A percentile compares a stretch with the other conserved stretches of the same genome.
These are phyloP conservation scores for Aspergillus taichungensis DNA, from an alignment of 495 filamentous ascomycete species.

Conservation along the genomic window DNA sequence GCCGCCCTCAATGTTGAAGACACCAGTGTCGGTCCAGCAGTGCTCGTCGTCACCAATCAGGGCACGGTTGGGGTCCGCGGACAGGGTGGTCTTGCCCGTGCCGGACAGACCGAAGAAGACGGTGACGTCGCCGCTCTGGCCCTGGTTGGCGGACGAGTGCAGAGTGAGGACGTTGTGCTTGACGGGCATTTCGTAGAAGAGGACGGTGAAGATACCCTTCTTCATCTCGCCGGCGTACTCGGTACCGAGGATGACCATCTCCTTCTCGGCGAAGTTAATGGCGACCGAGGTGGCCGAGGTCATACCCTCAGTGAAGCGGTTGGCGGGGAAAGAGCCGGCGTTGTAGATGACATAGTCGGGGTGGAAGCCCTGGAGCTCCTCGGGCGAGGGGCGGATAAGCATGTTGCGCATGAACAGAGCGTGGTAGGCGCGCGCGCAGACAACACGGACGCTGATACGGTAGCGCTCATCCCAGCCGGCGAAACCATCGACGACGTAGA, in stretches of 20 bases:
- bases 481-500: constrained; percentile 96
- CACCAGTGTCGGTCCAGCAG: constrained; percentile 93
- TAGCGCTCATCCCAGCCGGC: constrained; percentile 99
- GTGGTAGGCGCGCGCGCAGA: constrained; percentile 98
- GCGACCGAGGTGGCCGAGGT: constrained; percentile 85
- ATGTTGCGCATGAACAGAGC: constrained; percentile 99
- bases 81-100: constrained; percentile 97
- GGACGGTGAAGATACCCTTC: constrained; percentile 98
- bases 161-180: constrained; percentile 98
- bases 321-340: constrained; percentile 95
- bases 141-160: constrained; percentile 90
- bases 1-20: constrained; percentile 99
- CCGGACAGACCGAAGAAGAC: constrained; percentile 99
- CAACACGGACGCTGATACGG: constrained; percentile 92
- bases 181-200: constrained; percentile 99
- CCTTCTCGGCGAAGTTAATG: constrained; percentile 83
- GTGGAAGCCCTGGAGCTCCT: constrained; percentile 94
- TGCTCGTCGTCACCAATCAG: constrained; percentile 99
- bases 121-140: constrained; percentile 80
- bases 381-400: constrained; percentile 85
- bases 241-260: constrained; percentile 97
- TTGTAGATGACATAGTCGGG: constrained; percentile 99
- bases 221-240: constrained; percentile 99
- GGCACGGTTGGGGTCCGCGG: constrained; percentile 90
- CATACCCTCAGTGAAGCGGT: constrained; percentile 97